Base-by-base conservation (phyloP, 306 rosid genomes). In the Cucurbita maxima region DNA sequence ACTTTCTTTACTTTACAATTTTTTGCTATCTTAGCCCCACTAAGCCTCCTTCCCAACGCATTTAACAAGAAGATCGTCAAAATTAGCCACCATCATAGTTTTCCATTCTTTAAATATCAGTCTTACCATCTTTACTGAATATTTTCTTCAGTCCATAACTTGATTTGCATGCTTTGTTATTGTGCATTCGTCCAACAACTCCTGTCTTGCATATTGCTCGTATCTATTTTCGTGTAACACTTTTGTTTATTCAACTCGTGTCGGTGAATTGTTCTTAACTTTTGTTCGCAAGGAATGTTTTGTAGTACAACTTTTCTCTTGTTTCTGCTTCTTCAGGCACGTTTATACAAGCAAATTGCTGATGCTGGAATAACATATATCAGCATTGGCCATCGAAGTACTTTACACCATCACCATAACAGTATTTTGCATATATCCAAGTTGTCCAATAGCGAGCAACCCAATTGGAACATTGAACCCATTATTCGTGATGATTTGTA, bases 381-480 rank as follows among this genome's bases (percentile, higher is more conserved):
- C 58, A 91, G 99, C 78, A 16, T 94, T 62, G 97, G 96, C 79
- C 99, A 94, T 71, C 82, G 99, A 36, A 73, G 85, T 57, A 89
- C 97, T 75, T 78, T 94, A 16, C 34, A 57, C 48, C 82, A 79
- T 48, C 77, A 81, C 84, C 99, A 94, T 81, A 75, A 79, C 64
- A 85, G 45, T 72, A 76, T 80, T 74, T 76, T 94, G 58, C 76
- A 77, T 73, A 87, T 94, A 76, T 85, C 88, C 34, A 50, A 92
- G 3, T 16, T 71, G 0, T 72, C 96, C 6, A 48, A 54, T 66
- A 48, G 59, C 19, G 76, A 75, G 51, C 79, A 82, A 57, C 75
- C 7, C 60, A 90, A 90, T 76, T 92, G 98, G 98, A 44, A 71
- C 84, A 41, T 82, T 63, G 94, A 83, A 79, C 64, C 83, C 79